Percentiles rank a stretch among this genome's conserved stretches.
phyloP scores from a whole-genome alignment of 2,329 filamentous ascomycete genomes.

The Aciculosporium take region DNA sequence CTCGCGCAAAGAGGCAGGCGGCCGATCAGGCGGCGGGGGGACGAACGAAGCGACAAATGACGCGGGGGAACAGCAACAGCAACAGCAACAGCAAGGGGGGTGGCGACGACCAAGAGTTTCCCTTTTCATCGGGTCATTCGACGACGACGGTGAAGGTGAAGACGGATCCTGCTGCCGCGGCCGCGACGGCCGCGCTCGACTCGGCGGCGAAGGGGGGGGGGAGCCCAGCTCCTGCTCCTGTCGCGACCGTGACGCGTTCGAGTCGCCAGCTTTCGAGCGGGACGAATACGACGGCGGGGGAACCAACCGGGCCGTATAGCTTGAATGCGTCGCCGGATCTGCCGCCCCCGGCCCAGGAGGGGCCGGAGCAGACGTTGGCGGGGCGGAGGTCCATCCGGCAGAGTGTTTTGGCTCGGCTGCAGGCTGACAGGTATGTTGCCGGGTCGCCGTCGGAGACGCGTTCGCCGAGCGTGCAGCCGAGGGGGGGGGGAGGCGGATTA shows the following conservation, averaged over 20 bases:
- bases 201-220: too few relatives aligned
- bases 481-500: neutral
- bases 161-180: too few relatives aligned
- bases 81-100: neutral
- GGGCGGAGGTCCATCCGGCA: slow-evolving; percentile 1
- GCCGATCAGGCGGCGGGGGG: neutral
- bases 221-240: too few relatives aligned
- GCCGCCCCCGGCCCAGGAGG: neutral
- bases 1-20: neutral
- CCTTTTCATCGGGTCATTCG: too few relatives aligned
- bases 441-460: neutral
- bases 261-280: neutral
- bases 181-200: neutral
- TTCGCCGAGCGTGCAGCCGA: neutral
- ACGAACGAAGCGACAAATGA: neutral
- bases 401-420: slow-evolving; percentile 5
- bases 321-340: neutral
- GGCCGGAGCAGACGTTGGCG: neutral
- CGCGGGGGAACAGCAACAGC: neutral
- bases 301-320: neutral
- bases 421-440: neutral
- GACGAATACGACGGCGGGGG: neutral
- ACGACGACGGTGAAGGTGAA: too few relatives aligned
- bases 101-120: too few relatives aligned
- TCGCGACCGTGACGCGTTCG: neutral